These are phyloP conservation scores for Neurospora sp. DNA, from an alignment of 495 filamentous ascomycete species.

Conservation along the genomic window DNA sequence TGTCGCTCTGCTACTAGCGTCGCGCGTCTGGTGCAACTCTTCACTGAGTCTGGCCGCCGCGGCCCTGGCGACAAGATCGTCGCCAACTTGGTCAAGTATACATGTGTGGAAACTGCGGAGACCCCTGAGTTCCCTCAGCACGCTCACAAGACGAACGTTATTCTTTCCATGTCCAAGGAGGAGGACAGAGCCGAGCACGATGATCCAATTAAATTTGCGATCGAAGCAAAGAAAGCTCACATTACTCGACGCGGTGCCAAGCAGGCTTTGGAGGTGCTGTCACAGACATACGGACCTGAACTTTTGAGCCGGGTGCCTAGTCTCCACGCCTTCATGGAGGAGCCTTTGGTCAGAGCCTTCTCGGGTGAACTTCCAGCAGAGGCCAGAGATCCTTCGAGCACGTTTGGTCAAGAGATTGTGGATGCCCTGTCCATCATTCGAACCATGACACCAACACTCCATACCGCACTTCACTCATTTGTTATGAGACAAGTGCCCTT, in stretches of 20 bases:
- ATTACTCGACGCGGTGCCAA: constrained; percentile 89
- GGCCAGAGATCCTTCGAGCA: constrained; percentile 55
- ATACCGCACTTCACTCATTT: constrained; percentile 62
- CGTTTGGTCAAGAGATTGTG: constrained; percentile 81
- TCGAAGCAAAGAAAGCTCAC: constrained; percentile 72
- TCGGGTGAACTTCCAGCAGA: constrained; percentile 58
- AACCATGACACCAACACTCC: constrained; percentile 75
- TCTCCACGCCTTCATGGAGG: constrained; percentile 67
- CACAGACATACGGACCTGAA: constrained; percentile 61
- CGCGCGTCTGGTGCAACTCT: constrained; percentile 72
- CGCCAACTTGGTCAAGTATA: constrained; percentile 88
- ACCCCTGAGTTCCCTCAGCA: constrained; percentile 89
- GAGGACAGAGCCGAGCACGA: constrained; percentile 90
- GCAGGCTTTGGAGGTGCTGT: constrained; percentile 83
- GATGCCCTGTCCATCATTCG: constrained; percentile 89
- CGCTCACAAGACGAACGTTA: constrained; percentile 59
- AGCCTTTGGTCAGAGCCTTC: constrained; percentile 65
- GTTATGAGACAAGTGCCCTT: constrained; percentile 77
- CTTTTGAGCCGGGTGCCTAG: constrained; percentile 74
- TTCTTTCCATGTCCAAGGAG: constrained; percentile 89
- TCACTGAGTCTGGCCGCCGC: constrained; percentile 62
- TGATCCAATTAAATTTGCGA: constrained; percentile 79
- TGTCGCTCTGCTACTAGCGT: constrained; percentile 77
- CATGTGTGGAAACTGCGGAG: constrained; percentile 92
- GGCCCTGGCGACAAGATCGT: constrained; percentile 89